Evolutionary conservation across 345 rosid species (phyloP).

Genomic region (Turritis glabra): DNA sequence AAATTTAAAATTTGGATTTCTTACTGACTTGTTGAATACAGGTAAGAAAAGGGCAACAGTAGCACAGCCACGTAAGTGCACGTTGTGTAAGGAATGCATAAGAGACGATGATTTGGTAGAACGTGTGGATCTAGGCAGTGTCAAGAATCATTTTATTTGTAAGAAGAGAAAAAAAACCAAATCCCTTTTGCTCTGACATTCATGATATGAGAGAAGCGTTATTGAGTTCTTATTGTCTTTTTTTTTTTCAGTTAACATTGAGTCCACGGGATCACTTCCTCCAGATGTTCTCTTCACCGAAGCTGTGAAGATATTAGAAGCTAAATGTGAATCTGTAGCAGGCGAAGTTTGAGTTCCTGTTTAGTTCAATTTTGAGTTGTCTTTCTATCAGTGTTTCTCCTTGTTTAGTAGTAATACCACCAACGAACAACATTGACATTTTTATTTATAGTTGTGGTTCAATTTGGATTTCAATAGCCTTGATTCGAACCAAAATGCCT

Average conservation of each 20-base stretch:
- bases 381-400: background rate
- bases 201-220: background rate
- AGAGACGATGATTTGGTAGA: constrained; percentile 50
- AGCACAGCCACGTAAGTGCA: constrained; percentile 75
- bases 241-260: constrained; percentile 62
- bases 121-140: constrained; percentile 60
- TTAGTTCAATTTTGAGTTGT: constrained; percentile 4
- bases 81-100: constrained; percentile 79
- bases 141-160: constrained; percentile 92
- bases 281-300: constrained; percentile 83
- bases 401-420: background rate
- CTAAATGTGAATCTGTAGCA: constrained; percentile 66
- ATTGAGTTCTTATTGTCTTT: background rate
- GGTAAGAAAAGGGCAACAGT: constrained; percentile 80
- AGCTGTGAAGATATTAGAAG: constrained; percentile 90
- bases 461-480: background rate
- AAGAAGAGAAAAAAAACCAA: constrained; percentile 32
- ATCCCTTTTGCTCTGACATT: background rate
- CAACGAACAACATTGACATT: background rate
- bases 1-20: background rate
- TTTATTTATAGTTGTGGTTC: background rate
- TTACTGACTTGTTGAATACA: constrained; percentile 37
- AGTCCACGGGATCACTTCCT: constrained; percentile 85
- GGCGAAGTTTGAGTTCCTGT: constrained; percentile 13
- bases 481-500: background rate